Evolutionary conservation across 2,329 filamentous ascomycete species (phyloP), one percentile per base, ranked within the genome.

Genomic region (Grosmannia serpens): DNA sequence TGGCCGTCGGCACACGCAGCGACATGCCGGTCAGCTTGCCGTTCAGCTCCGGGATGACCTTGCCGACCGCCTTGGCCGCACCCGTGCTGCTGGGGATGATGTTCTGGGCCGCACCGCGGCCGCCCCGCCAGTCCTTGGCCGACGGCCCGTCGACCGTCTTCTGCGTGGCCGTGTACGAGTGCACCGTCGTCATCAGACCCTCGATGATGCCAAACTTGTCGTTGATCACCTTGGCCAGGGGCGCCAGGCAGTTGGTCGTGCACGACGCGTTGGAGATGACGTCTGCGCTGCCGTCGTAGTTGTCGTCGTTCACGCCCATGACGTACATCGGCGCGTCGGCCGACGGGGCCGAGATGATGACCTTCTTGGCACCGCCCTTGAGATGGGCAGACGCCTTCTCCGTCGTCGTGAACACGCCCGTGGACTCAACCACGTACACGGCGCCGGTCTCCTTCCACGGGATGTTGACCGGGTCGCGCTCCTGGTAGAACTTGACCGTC

Each of bases 11-110:
- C 61, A 99, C 92, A 88, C 94, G 94, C 88, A 99, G 94, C 71
- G 94, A 84, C 94, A 99, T 97, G 81, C 94, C 94, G 67, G 94
- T 99, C 67, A 97, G 90, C 87, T 99, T 99, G 85, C 94, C 94
- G 81, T 97, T 97, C 68, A 99, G 86, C 68, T 84, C 80, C 69
- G 94, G 94, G 71, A 97, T 97, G 82, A 97, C 94, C 88, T 99
- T 99, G 81, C 94, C 94, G 80, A 99, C 94, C 74, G 94, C 94
- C 90, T 99, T 99, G 75, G 94, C 94, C 76, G 94, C 94, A 86
- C 94, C 94, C 66, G 94, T 99, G 85, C 89, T 95, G 82, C 86
- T 90, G 77, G 94, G 94, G 73, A 99, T 97, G 84, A 97, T 97
- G 88, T 99, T 97, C 84, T 95, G 89, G 73, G 94, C 94, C 79